Base-by-base conservation (phyloP, 192 early-diverging fungal species). In the Powellomyces hirtus region DNA sequence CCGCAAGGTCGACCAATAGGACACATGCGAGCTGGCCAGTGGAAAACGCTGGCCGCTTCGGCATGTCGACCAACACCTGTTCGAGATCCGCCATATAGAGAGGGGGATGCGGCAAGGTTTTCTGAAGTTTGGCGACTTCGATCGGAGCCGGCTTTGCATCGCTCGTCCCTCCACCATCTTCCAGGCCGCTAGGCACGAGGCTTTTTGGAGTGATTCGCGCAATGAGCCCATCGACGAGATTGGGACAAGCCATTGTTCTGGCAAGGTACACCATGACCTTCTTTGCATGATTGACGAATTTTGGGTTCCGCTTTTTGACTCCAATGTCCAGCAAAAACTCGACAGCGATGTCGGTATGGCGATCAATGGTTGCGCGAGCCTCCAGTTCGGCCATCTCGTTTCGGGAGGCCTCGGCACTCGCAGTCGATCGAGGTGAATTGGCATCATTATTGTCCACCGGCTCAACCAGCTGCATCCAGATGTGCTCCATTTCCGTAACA, bases 1-100 rank as follows among this genome's bases (percentile, higher is more conserved):
- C 84, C 0, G 91, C 82, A 4, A 92, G 77, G 61, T 96, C 94
- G 0, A 92, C 92, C 55, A 94, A 72, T 42, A 92, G 83, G 4
- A 91, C 83, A 53, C 87, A 85, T 0, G 91, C 87, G 0, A 96
- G 73, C 56, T 92, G 91, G 24, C 91, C 89, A 18, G 79, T 72
- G 14, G 90, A 90, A 62, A 92, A 91, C 0, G 86, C 77, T 0
- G 90, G 90, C 14, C 85, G 69, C 59, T 88, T 87, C 4, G 83
- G 72, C 67, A 82, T 87, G 14, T 80, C 80, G 4, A 83, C 81
- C 10, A 92, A 64, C 1, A 89, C 84, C 37, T 87, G 81, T 38
- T 86, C 87, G 7, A 93, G 79, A 65, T 91, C 85, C 1, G 91
- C 89, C 22, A 88, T 79, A 78, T 84, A 90, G 46, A 89, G 62